Evolutionary conservation across 108 stramenopile genomes (phyloP).

Genomic region (Heterococcus sp.): DNA sequence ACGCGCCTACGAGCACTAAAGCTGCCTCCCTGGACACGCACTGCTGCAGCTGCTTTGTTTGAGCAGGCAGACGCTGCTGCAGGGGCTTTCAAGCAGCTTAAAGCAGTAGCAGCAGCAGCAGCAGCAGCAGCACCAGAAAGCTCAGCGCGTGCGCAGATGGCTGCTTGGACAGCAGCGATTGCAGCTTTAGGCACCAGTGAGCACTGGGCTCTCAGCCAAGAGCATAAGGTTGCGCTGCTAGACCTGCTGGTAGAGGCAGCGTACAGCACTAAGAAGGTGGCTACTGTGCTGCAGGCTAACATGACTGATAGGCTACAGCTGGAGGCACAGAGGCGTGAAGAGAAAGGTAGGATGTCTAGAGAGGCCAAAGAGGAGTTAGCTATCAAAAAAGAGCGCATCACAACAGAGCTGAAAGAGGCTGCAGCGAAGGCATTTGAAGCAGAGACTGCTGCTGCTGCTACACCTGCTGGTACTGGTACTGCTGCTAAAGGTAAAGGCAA

Average conservation of each 20-base stretch:
- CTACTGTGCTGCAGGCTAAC: conserved; percentile 25
- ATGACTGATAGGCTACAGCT: conserved; percentile 32
- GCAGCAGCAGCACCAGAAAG: neutral
- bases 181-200: conserved; percentile 4
- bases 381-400: neutral
- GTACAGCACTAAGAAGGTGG: conserved; percentile 31
- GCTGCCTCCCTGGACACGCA: conserved; percentile 22
- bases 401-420: conserved; percentile 22
- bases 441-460: neutral
- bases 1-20: conserved; percentile 8
- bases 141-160: too few species aligned
- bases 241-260: conserved; percentile 38
- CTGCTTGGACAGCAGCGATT: conserved; percentile 2
- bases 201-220: conserved; percentile 8
- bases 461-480: neutral
- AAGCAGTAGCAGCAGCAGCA: neutral
- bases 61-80: too few species aligned
- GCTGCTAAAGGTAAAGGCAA: neutral
- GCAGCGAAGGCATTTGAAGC: neutral
- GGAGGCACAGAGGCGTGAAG: conserved; percentile 35
- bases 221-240: conserved; percentile 19
- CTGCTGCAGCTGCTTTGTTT: conserved; percentile 6
- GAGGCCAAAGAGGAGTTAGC: conserved; percentile 17
- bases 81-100: neutral
- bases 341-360: conserved; percentile 14